Base-by-base conservation (phyloP, 1,284 basidiomycete species). In the Vanrija sp. region DNA sequence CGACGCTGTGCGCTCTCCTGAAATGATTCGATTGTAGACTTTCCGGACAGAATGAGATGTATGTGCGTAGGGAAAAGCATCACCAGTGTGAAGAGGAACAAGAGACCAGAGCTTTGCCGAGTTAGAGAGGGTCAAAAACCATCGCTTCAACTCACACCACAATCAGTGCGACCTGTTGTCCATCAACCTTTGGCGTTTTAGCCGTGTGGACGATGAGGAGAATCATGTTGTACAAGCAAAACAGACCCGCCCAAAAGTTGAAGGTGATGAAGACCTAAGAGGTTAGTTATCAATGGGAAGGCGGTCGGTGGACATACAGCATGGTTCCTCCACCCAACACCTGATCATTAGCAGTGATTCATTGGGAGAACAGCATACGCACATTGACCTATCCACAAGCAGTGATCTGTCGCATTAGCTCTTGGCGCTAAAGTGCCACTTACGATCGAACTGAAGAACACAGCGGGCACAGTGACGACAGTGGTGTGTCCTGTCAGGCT, bases 391-490 rank as follows among this genome's bases (percentile, higher is more conserved):
- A 77, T 62, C 73, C 73, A 76, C 3, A 69, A n/a, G 43, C 74
- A 73, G 46, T 73, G 73, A 49, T 74, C 71, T 73, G 42, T 5
- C 16, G 1, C 1, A 19, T 58, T 21, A 55, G 53, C 23, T 18
- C 0, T 9, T 19, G 9, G n/a, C 28, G 10, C 21, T 19, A 21
- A 25, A 18, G 16, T 5, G 21, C 45, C 15, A 50, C 55, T 43
- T 43, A 58, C 71, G 72, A 52, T 74, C 73, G 49, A 69, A 75
- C 42, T 67, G 65, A 51, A 74, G 46, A 3, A 77, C 61, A 43
- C 75, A 77, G 0, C 67, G 72, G 3, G 73, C 75, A 42, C 75
- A 77, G 52, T 76, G 73, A 5, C 75, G 65, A 57, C 75, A 77
- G 58, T 77, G 75, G 61, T 76, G 74, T 1, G 73, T 72, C 8